These are phyloP conservation scores for Boletellus sp. DNA, from an alignment of 768 basidiomycete genomes.

Conservation along the genomic window DNA sequence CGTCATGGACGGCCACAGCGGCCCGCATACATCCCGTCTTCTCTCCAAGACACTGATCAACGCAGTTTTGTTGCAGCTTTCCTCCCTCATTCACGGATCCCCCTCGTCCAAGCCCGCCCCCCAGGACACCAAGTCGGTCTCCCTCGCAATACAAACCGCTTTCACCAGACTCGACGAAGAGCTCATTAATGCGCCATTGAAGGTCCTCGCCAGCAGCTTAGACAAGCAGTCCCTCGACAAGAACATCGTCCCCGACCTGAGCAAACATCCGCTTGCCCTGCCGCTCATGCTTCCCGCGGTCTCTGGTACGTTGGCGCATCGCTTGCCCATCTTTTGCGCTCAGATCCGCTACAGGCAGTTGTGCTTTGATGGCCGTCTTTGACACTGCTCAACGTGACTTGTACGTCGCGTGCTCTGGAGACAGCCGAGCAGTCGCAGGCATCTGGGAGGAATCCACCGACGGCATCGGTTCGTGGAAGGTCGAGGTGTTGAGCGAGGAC, in stretches of 20 bases:
- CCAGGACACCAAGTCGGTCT: slow-evolving; percentile 50
- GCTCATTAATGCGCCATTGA: slow-evolving; percentile 73
- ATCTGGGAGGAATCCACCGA: slow-evolving; percentile 71
- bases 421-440: slow-evolving; percentile 94
- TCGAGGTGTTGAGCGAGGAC: slow-evolving; percentile 93
- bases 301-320: slow-evolving; percentile 45
- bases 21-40: slow-evolving; percentile 77
- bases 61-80: slow-evolving; percentile 75
- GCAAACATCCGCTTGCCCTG: slow-evolving; percentile 65
- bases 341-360: slow-evolving; percentile 58
- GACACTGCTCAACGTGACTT: slow-evolving; percentile 80
- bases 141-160: slow-evolving; percentile 67
- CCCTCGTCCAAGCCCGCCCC: slow-evolving; percentile 34
- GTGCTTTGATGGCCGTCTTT: slow-evolving; percentile 83
- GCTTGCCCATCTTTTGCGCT: slow-evolving; percentile 7
- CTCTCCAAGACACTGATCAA: slow-evolving; percentile 83
- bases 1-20: slow-evolving; percentile 90
- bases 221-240: slow-evolving; percentile 49
- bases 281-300: slow-evolving; percentile 80
- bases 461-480: slow-evolving; percentile 76
- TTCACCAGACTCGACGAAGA: slow-evolving; percentile 85
- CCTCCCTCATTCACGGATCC: slow-evolving; percentile 42
- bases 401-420: slow-evolving; percentile 90
- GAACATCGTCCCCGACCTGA: slow-evolving; percentile 59
- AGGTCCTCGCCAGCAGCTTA: slow-evolving; percentile 58